A percentile compares a stretch with the other conserved stretches of the same genome.
phyloP scores from a whole-genome alignment of 306 rosid genomes.

The Acmispon strigosus region DNA sequence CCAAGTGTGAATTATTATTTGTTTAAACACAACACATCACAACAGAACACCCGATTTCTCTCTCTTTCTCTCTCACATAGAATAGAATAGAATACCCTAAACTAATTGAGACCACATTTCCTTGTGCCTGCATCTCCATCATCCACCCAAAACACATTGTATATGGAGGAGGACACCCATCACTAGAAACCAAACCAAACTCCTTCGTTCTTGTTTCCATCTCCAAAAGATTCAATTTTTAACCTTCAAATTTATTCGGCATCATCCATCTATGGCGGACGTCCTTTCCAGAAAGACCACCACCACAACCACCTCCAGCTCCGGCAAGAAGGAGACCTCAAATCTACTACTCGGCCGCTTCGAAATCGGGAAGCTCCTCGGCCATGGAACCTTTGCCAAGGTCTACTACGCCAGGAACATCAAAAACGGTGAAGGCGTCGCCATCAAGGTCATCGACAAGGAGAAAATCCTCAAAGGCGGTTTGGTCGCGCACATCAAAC shows the following conservation, averaged over 20 bases:
- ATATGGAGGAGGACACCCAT: background rate
- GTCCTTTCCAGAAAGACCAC: background rate
- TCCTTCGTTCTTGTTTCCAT: too few species aligned
- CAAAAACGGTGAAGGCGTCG: constrained; percentile 60
- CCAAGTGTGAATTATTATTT: background rate
- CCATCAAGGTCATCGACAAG: constrained; percentile 90
- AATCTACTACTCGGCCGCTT: constrained; percentile 59
- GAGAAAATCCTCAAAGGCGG: constrained; percentile 85
- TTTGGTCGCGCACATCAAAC: constrained; percentile 78
- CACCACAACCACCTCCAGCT: background rate
- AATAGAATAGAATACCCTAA: too few species aligned
- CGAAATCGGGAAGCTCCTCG: constrained; percentile 79
- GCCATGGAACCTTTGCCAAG: constrained; percentile 93
- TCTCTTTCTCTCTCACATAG: too few species aligned
- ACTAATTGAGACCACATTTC: constrained; percentile 24
- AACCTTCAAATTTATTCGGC: too few species aligned
- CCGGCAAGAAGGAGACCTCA: constrained; percentile 33
- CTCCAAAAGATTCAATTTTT: too few species aligned
- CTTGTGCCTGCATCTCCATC: background rate
- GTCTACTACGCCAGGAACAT: constrained; percentile 76
- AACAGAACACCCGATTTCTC: background rate
- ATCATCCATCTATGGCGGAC: constrained; percentile 39
- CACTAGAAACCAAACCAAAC: background rate
- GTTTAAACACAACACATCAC: background rate
- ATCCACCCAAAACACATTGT: background rate